Conservation (phyloP, 73 alveolate genomes). For the Paramecium pentaurelia region DNA sequence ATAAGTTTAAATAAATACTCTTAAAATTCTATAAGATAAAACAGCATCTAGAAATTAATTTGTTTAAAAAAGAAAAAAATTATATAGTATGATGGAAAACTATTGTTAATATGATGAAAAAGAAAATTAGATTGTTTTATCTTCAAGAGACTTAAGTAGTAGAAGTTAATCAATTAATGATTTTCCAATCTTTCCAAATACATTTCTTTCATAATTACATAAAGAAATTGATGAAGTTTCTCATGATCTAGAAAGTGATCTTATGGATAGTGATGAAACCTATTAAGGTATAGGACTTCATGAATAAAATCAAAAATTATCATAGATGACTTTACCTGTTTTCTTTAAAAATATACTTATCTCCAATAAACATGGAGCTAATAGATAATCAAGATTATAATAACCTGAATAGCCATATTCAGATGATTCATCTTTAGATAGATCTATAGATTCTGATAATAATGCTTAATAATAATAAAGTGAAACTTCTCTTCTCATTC, state of each 20-base stretch:
- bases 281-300: constrained; percentile 19
- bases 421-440: constrained; percentile 17
- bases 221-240: neutral
- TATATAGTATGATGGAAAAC: constrained; percentile 26
- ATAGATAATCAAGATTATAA: neutral
- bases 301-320: constrained; percentile 6
- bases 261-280: constrained; percentile 40
- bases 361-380: neutral
- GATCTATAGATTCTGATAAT: neutral
- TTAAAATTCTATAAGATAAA: constrained; percentile 21
- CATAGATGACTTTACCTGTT: constrained; percentile 28
- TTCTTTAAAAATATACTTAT: constrained; percentile 20
- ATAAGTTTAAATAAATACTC: neutral
- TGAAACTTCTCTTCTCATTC: neutral
- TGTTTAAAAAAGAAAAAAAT: neutral
- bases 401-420: constrained; percentile 46
- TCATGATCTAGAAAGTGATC: constrained; percentile 47
- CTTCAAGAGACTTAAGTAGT: neutral
- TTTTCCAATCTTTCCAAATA: neutral
- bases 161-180: neutral
- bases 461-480: neutral
- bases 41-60: constrained; percentile 35
- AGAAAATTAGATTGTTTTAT: neutral
- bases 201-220: neutral
- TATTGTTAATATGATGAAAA: constrained; percentile 32